A percentile compares a stretch with the other conserved stretches of the same genome.
phyloP scores from a whole-genome alignment of 2,329 filamentous ascomycete species.

The Phaeosphaeriaceae sp. region DNA sequence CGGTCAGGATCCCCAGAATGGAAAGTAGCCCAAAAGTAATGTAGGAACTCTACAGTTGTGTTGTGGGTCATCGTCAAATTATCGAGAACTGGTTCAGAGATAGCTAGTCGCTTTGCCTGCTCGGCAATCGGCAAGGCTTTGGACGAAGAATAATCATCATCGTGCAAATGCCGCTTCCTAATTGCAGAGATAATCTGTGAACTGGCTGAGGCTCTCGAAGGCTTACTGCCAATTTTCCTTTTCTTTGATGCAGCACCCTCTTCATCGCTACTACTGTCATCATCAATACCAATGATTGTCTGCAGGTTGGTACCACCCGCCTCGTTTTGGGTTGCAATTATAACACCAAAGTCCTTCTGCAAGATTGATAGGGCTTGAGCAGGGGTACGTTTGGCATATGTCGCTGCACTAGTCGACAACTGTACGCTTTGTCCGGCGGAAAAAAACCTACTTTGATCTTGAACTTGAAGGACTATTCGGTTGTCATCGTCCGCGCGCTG shows the following conservation, averaged over 20 bases:
- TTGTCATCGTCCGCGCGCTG: slow-evolving; percentile 75
- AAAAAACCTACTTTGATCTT: slow-evolving; percentile 85
- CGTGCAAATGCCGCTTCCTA: slow-evolving; percentile 65
- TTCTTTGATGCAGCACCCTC: slow-evolving; percentile 64
- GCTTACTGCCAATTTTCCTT: slow-evolving; percentile 71
- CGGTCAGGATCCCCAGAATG: slow-evolving; percentile 84
- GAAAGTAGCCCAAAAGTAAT: slow-evolving; percentile 95
- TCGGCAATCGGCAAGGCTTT: slow-evolving; percentile 32
- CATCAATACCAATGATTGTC: slow-evolving; percentile 69
- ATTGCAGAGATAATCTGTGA: slow-evolving; percentile 71
- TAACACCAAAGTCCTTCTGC: slow-evolving; percentile 65
- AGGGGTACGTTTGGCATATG: slow-evolving; percentile 74
- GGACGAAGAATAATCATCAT: slow-evolving; percentile 48
- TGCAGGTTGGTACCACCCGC: slow-evolving; percentile 61
- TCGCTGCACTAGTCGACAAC: slow-evolving; percentile 56
- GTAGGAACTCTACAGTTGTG: slow-evolving; percentile 93
- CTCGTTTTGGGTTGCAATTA: slow-evolving; percentile 37
- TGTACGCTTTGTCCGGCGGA: slow-evolving; percentile 57
- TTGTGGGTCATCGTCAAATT: slow-evolving; percentile 79
- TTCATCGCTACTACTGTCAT: slow-evolving; percentile 65
- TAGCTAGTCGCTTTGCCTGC: slow-evolving; percentile 38
- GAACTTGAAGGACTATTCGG: slow-evolving; percentile 83
- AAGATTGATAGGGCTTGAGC: slow-evolving; percentile 70
- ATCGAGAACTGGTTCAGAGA: slow-evolving; percentile 61
- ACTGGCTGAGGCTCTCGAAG: slow-evolving; percentile 68